Conservation (phyloP, 441 rosid genomes). For the Populus trichocarpa region DNA sequence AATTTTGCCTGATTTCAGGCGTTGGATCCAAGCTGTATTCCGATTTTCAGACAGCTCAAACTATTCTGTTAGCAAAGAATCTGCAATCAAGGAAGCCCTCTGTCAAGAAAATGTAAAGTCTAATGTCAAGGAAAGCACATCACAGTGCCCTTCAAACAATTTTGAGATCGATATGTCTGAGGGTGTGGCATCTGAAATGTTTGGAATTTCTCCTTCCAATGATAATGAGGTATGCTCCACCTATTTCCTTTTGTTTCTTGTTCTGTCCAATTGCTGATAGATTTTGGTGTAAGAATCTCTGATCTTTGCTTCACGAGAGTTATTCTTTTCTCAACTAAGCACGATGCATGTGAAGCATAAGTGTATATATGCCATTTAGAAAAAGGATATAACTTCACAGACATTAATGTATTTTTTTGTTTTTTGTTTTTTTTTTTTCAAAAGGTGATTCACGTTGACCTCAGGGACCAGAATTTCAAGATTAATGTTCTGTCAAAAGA, state of each 20-base stretch:
- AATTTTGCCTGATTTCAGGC: constrained; percentile 39
- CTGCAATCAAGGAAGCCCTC: constrained; percentile 25
- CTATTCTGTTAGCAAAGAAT: constrained; percentile 19
- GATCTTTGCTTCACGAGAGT: not conserved
- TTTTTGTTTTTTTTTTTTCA: not conserved
- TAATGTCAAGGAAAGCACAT: constrained; percentile 21
- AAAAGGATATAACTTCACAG: not conserved
- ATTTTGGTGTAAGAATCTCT: not conserved
- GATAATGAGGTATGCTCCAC: constrained; percentile 50
- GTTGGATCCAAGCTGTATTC: constrained; percentile 95
- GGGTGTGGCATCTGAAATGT: constrained; percentile 75
- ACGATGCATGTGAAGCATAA: not conserved
- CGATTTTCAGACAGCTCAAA: constrained; percentile 30
- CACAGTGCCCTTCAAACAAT: constrained; percentile 25
- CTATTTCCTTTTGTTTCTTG: constrained; percentile 2
- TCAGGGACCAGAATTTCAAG: constrained; percentile 40
- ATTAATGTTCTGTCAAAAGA: constrained; percentile 68
- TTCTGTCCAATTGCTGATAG: not conserved
- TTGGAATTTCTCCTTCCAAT: constrained; percentile 53
- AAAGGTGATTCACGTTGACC: constrained; percentile 53
- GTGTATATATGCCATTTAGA: not conserved
- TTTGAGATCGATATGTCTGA: constrained; percentile 72
- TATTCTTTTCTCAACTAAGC: not conserved
- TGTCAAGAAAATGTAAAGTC: constrained; percentile 23
- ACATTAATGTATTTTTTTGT: not conserved